Evolutionary conservation across 495 filamentous ascomycete genomes (phyloP), one percentile per base, ranked within the genome.

Genomic region (Penicillium mononematosum): DNA sequence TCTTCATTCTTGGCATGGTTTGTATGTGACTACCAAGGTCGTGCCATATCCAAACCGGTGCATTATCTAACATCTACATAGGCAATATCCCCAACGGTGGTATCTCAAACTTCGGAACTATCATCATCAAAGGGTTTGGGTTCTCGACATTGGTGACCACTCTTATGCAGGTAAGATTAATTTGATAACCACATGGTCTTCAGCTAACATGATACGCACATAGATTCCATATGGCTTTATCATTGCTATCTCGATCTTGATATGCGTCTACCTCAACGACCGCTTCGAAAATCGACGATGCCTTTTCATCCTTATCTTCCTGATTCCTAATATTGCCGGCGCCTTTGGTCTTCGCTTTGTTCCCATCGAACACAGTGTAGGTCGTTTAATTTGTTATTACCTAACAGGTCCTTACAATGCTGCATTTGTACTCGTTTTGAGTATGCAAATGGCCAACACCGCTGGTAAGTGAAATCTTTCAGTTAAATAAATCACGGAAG

Each of bases 51-150:
- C n/a, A 10, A 24, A n/a, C 12, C 20, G 16, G n/a, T 9, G 17
- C 5, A n/a, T 20, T 29, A 32, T 39, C 45, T 34, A 41, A 43
- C 22, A 12, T 29, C 17, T 34, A 14, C 12, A 11, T 38, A 76
- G 74, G 72, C 59, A 78, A 76, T 48, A 55, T 78, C 19, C 75
- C 75, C 29, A 78, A 78, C 38, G 76, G 76, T 3, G 76, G 76
- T 2, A 81, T 88, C 41, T 78, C 75, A 5, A 86, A 85, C 44
- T 87, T 87, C 50, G 81, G 81, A 19, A 83, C 81, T 0, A 70
- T 86, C 17, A 82, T 87, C 46, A 85, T 87, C 56, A 66, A 86
- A 57, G 82, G 84, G 0, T 84, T 85, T 50, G 83, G 85, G 2
- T 87, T 82, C 59, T 78, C 75, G 1, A 82, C 81, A 0, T 69